A percentile compares a stretch with the other conserved stretches of the same genome.
These are phyloP conservation scores for Kwoniella pini DNA, from an alignment of 768 basidiomycete species.

Conservation along the genomic window DNA sequence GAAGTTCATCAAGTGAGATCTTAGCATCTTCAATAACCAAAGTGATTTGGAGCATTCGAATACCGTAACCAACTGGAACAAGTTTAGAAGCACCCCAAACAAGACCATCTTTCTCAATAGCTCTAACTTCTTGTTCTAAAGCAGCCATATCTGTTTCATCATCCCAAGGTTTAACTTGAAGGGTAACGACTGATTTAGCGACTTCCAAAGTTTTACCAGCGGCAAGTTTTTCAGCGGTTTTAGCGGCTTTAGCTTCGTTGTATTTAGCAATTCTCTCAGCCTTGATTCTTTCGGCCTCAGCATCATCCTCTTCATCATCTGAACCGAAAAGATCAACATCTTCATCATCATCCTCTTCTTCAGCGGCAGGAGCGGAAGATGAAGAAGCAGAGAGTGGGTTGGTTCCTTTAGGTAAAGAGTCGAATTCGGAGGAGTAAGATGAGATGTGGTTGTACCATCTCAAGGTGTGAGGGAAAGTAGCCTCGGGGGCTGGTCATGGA, in stretches of 20 bases:
- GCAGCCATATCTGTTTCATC: conserved; percentile 96
- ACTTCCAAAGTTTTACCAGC: conserved; percentile 54
- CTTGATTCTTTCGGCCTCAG: conserved; percentile 82
- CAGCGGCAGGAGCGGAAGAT: conserved; percentile 53
- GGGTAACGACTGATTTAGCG: conserved; percentile 87
- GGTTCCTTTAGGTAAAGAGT: conserved; percentile 64
- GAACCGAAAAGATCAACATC: conserved; percentile 86
- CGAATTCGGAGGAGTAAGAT: conserved; percentile 77
- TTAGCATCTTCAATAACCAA: conserved; percentile 85
- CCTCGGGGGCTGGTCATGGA: conserved; percentile 60
- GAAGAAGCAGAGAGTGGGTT: conserved; percentile 56
- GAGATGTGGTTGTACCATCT: conserved; percentile 95
- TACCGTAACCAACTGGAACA: conserved; percentile 82
- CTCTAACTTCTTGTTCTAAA: conserved; percentile 78
- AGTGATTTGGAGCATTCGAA: conserved; percentile 83
- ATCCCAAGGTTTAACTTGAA: conserved; percentile 99
- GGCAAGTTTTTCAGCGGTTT: conserved; percentile 76
- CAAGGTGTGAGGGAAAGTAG: conserved; percentile 70
- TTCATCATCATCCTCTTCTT: conserved; percentile 65
- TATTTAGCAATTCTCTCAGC: conserved; percentile 91
- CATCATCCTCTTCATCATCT: conserved; percentile 73
- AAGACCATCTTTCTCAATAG: conserved; percentile 84
- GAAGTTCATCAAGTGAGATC: conserved; percentile 86
- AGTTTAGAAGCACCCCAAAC: conserved; percentile 95
- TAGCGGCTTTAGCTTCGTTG: conserved; percentile 86